These are phyloP conservation scores for Chimonanthus praecox DNA, from an alignment of 164 flowering plant species.

Conservation along the genomic window DNA sequence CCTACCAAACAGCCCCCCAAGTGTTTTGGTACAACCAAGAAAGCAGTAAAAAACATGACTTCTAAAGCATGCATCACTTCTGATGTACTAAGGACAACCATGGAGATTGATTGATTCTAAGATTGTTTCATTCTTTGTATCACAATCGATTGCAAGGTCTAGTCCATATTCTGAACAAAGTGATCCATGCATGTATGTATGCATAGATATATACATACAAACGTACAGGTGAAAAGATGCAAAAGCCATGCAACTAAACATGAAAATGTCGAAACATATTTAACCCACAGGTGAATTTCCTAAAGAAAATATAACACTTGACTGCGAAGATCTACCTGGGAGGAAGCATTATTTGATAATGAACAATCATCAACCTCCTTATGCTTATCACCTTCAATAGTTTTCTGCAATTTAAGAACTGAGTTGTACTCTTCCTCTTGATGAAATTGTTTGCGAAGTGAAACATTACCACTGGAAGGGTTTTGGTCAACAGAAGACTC, in stretches of 20 bases:
- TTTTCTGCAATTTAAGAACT: constrained; percentile 28
- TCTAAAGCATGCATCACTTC: no score
- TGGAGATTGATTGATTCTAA: no score
- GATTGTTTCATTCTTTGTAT: no score
- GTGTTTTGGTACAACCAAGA: no score
- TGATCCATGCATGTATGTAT: no score
- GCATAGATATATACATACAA: no score
- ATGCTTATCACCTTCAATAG: constrained; percentile 40
- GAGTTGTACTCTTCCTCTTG: constrained; percentile 43
- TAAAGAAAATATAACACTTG: background rate
- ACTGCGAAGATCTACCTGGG: constrained; percentile 36
- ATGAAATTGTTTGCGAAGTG: constrained; percentile 62
- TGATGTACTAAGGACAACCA: no score
- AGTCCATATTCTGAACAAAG: no score
- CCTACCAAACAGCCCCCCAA: no score
- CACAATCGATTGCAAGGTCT: no score
- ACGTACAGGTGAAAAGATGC: background rate
- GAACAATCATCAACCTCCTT: constrained; percentile 17
- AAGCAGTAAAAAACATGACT: no score
- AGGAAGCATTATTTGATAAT: constrained; percentile 11
- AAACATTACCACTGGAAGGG: constrained; percentile 50
- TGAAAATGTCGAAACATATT: background rate
- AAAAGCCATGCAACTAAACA: background rate
- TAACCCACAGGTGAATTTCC: no score
- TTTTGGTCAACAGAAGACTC: constrained; percentile 47